These are phyloP conservation scores for Nepenthes alata DNA, from an alignment of 179 eudicot species.

Conservation along the genomic window DNA sequence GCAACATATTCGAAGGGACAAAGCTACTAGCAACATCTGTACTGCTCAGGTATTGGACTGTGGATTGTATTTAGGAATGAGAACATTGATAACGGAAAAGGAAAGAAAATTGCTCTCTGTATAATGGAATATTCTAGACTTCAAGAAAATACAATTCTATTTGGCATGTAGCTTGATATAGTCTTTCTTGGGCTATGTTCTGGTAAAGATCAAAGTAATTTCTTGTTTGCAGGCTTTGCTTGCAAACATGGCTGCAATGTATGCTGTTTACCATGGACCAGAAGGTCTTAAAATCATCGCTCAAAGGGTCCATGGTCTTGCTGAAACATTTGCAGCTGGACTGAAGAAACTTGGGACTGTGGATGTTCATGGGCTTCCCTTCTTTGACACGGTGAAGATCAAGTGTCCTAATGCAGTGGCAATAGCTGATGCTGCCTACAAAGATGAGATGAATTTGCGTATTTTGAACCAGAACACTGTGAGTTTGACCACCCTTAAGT, in stretches of 20 bases:
- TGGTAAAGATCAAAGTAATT: neutral
- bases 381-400: constrained; percentile 90
- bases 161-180: neutral
- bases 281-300: constrained; percentile 90
- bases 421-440: constrained; percentile 67
- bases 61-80: neutral
- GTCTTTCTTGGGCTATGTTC: neutral
- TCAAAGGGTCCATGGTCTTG: constrained; percentile 89
- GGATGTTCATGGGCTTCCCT: constrained; percentile 67
- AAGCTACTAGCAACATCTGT: constrained; percentile 95
- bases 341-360: constrained; percentile 74
- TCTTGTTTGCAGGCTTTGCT: constrained; percentile 61
- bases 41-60: constrained; percentile 72
- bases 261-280: constrained; percentile 97
- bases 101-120: neutral
- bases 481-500: constrained; percentile 12
- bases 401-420: constrained; percentile 54
- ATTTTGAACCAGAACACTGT: constrained; percentile 69
- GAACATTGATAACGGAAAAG: neutral
- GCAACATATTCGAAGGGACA: constrained; percentile 90
- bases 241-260: constrained; percentile 99
- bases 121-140: no score
- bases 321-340: constrained; percentile 78
- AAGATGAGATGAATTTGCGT: constrained; percentile 71
- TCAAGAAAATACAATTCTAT: no score